Evolutionary conservation across 495 filamentous ascomycete species (phyloP).

Genomic region (Parmelia sp.): DNA sequence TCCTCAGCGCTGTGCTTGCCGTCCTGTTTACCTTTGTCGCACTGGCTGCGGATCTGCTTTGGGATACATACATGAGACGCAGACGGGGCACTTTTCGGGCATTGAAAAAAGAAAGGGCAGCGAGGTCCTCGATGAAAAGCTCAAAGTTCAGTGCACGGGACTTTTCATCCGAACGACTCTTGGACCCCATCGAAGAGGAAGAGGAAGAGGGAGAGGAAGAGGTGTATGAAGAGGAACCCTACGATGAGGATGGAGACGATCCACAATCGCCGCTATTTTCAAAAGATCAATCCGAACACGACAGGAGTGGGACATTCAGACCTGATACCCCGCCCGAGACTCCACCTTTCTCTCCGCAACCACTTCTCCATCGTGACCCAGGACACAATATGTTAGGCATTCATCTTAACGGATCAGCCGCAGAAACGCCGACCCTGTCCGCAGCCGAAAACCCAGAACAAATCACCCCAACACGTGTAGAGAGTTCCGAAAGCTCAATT

Average conservation of each 20-base stretch:
- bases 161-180: neutral
- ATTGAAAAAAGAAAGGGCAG: neutral
- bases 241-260: neutral
- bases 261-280: neutral
- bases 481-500: neutral
- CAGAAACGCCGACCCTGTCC: neutral
- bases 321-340: neutral
- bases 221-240: neutral
- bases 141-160: neutral
- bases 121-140: neutral
- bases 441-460: neutral
- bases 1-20: constrained; percentile 26
- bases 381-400: neutral
- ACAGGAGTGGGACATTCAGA: neutral
- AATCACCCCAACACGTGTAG: neutral
- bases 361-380: neutral
- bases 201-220: neutral
- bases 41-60: constrained; percentile 25
- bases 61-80: constrained; percentile 21
- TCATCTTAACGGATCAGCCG: neutral
- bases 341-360: constrained; percentile 1
- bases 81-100: constrained; percentile 8
- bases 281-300: neutral
- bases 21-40: constrained; percentile 28
- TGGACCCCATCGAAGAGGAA: constrained; percentile 7